These are phyloP conservation scores for Torulaspora microellipsoides DNA, from an alignment of 805 yeast species.

Conservation along the genomic window DNA sequence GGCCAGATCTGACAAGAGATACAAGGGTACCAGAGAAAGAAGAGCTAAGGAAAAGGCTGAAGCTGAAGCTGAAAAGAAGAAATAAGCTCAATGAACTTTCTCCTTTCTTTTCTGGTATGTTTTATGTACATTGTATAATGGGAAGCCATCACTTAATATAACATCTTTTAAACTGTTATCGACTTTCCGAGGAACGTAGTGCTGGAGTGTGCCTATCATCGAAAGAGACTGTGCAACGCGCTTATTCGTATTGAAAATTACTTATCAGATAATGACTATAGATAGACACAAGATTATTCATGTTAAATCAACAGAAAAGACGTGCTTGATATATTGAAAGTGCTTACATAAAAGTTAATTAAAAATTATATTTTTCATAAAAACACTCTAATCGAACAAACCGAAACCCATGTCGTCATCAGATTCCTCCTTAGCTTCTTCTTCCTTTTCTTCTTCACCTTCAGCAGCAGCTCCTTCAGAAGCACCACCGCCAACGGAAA, in stretches of 20 bases:
- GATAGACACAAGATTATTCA: too few relatives aligned
- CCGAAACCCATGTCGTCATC: conserved; percentile 91
- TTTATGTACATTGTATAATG: conserved; percentile 33
- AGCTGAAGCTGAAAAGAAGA: conserved; percentile 99
- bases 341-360: conserved; percentile 8
- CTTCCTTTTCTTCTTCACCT: conserved; percentile 60
- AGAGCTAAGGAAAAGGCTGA: conserved; percentile 96
- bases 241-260: too few relatives aligned
- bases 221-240: too few relatives aligned
- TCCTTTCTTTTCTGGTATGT: conserved; percentile 20
- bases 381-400: conserved; percentile 66
- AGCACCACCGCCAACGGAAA: conserved; percentile 44
- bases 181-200: neutral
- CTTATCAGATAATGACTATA: too few relatives aligned
- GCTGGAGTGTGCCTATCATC: neutral
- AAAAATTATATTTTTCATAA: conserved; percentile 6
- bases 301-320: too few relatives aligned
- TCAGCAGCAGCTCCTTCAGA: conserved; percentile 44
- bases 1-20: conserved; percentile 92
- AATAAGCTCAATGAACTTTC: conserved; percentile 46
- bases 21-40: conserved; percentile 95
- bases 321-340: conserved; percentile 4
- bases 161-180: conserved; percentile 16
- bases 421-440: conserved; percentile 58
- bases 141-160: conserved; percentile 33